Base-by-base conservation (phyloP, 2,329 filamentous ascomycete genomes). In the Sclerotinia minor region DNA sequence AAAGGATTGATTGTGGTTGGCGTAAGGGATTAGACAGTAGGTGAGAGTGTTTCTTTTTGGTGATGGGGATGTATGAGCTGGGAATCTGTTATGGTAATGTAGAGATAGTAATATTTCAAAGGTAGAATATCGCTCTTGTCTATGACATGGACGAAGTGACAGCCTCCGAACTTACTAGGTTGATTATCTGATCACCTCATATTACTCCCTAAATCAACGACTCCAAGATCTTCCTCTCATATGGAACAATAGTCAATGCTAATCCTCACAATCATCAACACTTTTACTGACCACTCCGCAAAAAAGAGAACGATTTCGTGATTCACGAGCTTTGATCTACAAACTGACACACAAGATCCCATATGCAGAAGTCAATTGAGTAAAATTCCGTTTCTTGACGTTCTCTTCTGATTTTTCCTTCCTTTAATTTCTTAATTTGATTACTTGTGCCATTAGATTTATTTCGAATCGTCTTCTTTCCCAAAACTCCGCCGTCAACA, bases 1-100 rank as follows among this genome's bases (percentile, higher is more conserved):
- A 55, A 29, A 29, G 53, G 53, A 55, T 55, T 32, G 19, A 55
- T 55, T 29, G 29, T 55, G 4, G 53, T 55, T n/a, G 29, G 53
- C 5, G 53, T 29, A 55, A 38, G 53, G 5, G 29, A 55, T 38
- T 35, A 26, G 8, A 53, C 52, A 8, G 13, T 53, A 2, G 52
- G 26, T 53, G 4, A 26, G 29, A 13, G 53, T 19, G 21, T 55
- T 55, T 11, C 29, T 55, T 55, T 35, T 32, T 19, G 53, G 53
- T n/a, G 26, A 32, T 38, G 21, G 6, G 29, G n/a, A n/a, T n/a
- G n/a, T n/a, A n/a, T n/a, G n/a, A n/a, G n/a, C n/a, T 17, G 5
- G 29, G 52, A 2, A 32, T 13, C 21, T 13, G 7, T 35, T 9
- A 38, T n/a, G 11, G 0, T 2, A 9, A n/a, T n/a, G 19, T n/a